Evolutionary conservation across 805 yeast genomes (phyloP), one percentile per base, ranked within the genome.

Genomic region (Myxozyma melibiosi): DNA sequence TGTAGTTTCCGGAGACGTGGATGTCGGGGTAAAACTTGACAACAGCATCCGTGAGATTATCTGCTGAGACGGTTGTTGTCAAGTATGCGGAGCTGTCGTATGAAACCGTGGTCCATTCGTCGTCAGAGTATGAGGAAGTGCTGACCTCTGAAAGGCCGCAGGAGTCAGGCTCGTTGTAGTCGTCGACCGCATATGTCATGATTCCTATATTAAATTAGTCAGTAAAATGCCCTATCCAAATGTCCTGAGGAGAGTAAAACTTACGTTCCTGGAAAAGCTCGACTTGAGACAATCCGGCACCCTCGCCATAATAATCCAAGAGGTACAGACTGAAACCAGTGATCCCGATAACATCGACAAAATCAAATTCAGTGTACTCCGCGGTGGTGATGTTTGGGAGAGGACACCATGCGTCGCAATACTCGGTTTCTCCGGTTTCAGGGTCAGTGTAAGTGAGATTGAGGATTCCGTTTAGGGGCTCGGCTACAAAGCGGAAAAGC

Each of bases 361-460:
- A 88, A 1, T 84, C 84, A 73, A 89, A 94, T 58, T 91, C 97
- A 67, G 87, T 92, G 67, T 78, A 90, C n/a, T 74, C 70, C 1
- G 73, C 60, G n/a, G 66, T 57, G 16, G 61, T 43, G 31, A 57
- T 57, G 28, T 77, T 76, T 1, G 79, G 72, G 25, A 92, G 74
- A 0, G 97, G 96, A 71, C 99, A 94, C 80, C 82, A 85, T 0
- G 96, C 95, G 70, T 90, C 96, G 76, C 99, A 94, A 67, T 74
- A 74, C 14, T 73, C 69, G 2, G 79, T 49, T n/a, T 76, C 72
- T 47, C 85, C 83, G 1, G 89, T 79, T 0, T 68, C 58, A 2
- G 96, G 96, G 68, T 92, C 92, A 22, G 87, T 74, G 67, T 90
- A 94, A 0, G 95, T 83, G 62, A 94, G 71, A 70, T 94, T 94